Base-by-base conservation (phyloP, 495 filamentous ascomycete genomes). In the Lophium mytilinum region DNA sequence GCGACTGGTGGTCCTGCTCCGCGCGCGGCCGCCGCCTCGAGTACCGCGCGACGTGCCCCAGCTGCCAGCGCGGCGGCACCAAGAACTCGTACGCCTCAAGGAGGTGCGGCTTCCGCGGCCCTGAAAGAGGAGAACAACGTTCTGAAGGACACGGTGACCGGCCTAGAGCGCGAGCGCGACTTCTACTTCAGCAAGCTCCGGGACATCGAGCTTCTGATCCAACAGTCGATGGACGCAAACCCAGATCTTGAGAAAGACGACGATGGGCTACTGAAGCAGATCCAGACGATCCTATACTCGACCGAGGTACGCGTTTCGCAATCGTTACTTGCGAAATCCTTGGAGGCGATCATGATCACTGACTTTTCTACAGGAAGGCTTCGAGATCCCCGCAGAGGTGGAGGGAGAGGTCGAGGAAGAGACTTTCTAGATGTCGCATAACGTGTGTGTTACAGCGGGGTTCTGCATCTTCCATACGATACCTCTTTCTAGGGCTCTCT, bases 171-270 rank as follows among this genome's bases (percentile, higher is more conserved):
- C 66, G 93, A 98, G 76, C 78, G 93, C 50, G 93, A 98, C 71
- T 98, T 98, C 73, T 98, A 98, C 77, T 98, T 98, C 71, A 90
- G 88, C 77, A 98, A 98, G 75, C 75, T 98, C 56, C 83, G 93
- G 51, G 93, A 98, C 67, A 98, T 98, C 62, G 94, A 98, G 73
- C 72, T 98, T 62, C 70, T 98, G 68, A 77, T 98, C 52, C 93
- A 98, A 76, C 83, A 84, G 60, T 89, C 89, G 14, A 87, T 95
- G 64, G 93, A 97, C 65, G 83, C 83, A 40, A 84, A 96, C 60
- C 90, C 92, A 5, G 84, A 92, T 71, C 72, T 97, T 49, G 93
- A 96, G 76, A 87, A 91, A 80, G 86, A 92, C 21, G 92, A 95
- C 59, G 87, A 91, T 46, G 84, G 89, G 8, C 75, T 97, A 56